Percentiles rank a stretch among this genome's conserved stretches.
Conservation (phyloP, 768 basidiomycete species). For the Thelephora ganbajun region DNA sequence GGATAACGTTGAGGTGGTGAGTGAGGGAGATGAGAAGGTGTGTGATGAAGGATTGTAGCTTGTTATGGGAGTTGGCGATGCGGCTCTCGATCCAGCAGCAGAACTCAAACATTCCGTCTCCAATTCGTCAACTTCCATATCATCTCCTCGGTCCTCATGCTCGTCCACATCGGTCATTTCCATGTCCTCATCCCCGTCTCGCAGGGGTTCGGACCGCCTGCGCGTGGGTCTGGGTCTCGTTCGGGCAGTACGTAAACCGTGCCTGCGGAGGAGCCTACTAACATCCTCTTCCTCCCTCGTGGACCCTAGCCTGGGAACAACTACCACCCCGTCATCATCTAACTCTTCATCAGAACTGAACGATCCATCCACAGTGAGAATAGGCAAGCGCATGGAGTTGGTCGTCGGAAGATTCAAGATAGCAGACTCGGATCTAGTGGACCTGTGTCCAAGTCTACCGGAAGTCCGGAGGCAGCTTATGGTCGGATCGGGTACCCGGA, state of each 20-base stretch:
- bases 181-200: slow-evolving; percentile 9
- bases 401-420: slow-evolving; percentile 3
- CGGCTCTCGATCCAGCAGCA: slow-evolving; percentile 29
- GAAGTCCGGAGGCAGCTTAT: slow-evolving; percentile 7
- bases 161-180: slow-evolving; percentile 10
- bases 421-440: background rate
- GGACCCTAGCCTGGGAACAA: slow-evolving; percentile 43
- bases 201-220: slow-evolving; percentile 7
- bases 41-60: slow-evolving; percentile 17
- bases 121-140: slow-evolving; percentile 37
- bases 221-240: background rate
- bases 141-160: slow-evolving; percentile 25
- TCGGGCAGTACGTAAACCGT: slow-evolving; percentile 24
- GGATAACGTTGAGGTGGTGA: too few species aligned
- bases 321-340: slow-evolving; percentile 36
- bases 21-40: slow-evolving; percentile 13
- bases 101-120: slow-evolving; percentile 42
- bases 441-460: background rate
- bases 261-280: slow-evolving; percentile 36
- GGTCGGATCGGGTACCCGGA: slow-evolving; percentile 34
- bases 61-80: slow-evolving; percentile 38
- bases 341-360: slow-evolving; percentile 13
- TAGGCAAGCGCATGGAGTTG: slow-evolving; percentile 2
- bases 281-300: slow-evolving; percentile 41
- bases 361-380: slow-evolving; percentile 10